Conservation (phyloP, 2,329 filamentous ascomycete species). For the Saccharata proteae region DNA sequence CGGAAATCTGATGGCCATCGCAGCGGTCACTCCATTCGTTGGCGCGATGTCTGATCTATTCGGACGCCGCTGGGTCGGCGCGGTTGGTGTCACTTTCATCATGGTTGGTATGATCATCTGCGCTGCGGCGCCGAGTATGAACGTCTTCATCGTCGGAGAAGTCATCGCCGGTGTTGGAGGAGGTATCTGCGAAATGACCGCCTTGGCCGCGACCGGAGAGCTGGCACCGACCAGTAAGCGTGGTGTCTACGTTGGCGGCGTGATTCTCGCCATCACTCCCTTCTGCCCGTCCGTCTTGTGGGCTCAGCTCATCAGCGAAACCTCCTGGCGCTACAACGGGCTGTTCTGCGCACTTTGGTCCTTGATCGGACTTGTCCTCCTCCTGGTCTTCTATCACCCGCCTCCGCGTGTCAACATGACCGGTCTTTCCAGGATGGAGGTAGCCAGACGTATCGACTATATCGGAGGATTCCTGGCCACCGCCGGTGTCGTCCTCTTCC, state of each 20-base stretch:
- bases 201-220: slow-evolving; percentile 55
- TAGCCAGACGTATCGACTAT: slow-evolving; percentile 19
- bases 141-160: slow-evolving; percentile 25
- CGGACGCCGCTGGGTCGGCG: slow-evolving; percentile 21
- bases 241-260: slow-evolving; percentile 47
- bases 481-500: slow-evolving; percentile 20
- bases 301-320: slow-evolving; percentile 42
- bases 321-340: slow-evolving; percentile 45
- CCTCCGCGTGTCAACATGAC: slow-evolving; percentile 34
- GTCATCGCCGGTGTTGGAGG: slow-evolving; percentile 52
- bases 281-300: slow-evolving; percentile 52
- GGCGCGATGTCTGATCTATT: slow-evolving; percentile 32
- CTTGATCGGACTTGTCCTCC: slow-evolving; percentile 34
- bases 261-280: slow-evolving; percentile 51
- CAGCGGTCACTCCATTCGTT: slow-evolving; percentile 50
- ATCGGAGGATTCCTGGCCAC: slow-evolving; percentile 20
- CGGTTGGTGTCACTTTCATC: slow-evolving; percentile 15
- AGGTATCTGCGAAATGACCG: slow-evolving; percentile 56
- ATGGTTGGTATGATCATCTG: slow-evolving; percentile 43
- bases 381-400: slow-evolving; percentile 41
- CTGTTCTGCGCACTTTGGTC: slow-evolving; percentile 42
- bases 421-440: slow-evolving; percentile 20
- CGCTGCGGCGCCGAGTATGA: slow-evolving; percentile 27
- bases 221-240: slow-evolving; percentile 54
- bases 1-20: slow-evolving; percentile 43